A percentile compares a stretch with the other conserved stretches of the same genome.
phyloP scores from a whole-genome alignment of 345 rosid genomes.

The Reutealis trisperma region DNA sequence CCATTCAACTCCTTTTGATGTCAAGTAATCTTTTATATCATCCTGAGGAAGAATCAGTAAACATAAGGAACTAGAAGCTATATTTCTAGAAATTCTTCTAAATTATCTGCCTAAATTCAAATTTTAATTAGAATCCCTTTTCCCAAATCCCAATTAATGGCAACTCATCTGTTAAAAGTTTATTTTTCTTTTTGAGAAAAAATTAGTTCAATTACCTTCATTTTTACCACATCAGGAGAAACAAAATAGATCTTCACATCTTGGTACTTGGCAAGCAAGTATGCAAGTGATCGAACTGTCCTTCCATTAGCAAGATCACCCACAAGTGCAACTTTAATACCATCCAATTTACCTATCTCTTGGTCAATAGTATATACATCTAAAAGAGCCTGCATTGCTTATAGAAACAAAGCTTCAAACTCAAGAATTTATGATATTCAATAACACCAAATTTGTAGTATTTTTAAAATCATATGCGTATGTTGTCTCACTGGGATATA shows the following conservation, averaged over 20 bases:
- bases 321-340: slow-evolving; percentile 83
- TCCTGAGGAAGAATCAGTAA: slow-evolving; percentile 46
- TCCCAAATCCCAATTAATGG: not conserved
- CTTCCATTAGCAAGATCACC: slow-evolving; percentile 99
- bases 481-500: not conserved
- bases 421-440: not conserved
- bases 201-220: slow-evolving; percentile 58
- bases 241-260: slow-evolving; percentile 87
- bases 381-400: slow-evolving; percentile 67
- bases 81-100: not conserved
- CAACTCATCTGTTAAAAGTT: not conserved
- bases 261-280: slow-evolving; percentile 82
- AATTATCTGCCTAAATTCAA: not conserved
- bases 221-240: slow-evolving; percentile 84
- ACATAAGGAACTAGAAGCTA: slow-evolving; percentile 1
- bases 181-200: not conserved
- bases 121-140: too few relatives aligned
- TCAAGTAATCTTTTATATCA: slow-evolving; percentile 86
- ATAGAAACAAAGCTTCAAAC: not conserved
- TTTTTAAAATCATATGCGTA: too few relatives aligned
- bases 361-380: slow-evolving; percentile 89
- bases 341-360: slow-evolving; percentile 86
- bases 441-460: not conserved
- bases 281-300: slow-evolving; percentile 91
- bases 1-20: slow-evolving; percentile 73